phyloP scores from a whole-genome alignment of 139 green algal species.

The Picochlorum sp. region DNA sequence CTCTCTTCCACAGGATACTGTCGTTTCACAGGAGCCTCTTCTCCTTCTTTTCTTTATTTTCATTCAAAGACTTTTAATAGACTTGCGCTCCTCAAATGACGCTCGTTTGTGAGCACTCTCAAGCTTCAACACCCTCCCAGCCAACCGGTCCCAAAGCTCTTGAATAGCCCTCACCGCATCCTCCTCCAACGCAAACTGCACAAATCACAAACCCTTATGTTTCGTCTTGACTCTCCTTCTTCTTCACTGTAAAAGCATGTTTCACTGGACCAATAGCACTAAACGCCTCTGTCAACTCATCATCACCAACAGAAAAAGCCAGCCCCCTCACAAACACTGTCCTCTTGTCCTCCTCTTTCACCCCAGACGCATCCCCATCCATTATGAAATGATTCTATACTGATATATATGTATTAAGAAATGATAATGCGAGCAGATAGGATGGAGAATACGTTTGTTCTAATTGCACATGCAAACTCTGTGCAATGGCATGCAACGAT shows the following conservation, averaged over 20 bases:
- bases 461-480: neutral
- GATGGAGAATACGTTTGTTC: too few relatives aligned
- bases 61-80: constrained; percentile 23
- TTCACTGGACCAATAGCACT: constrained; percentile 69
- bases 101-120: constrained; percentile 61
- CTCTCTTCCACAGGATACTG: neutral
- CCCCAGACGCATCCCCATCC: neutral
- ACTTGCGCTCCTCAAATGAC: constrained; percentile 57
- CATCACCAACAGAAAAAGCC: constrained; percentile 44
- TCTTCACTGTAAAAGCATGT: constrained; percentile 67
- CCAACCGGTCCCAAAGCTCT: constrained; percentile 51
- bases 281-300: constrained; percentile 61
- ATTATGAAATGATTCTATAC: neutral
- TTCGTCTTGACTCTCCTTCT: constrained; percentile 32
- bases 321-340: constrained; percentile 77
- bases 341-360: constrained; percentile 6
- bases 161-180: constrained; percentile 66
- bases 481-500: neutral
- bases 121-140: constrained; percentile 67
- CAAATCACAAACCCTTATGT: constrained; percentile 73
- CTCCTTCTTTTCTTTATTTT: neutral
- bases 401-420: neutral
- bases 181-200: constrained; percentile 73
- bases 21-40: neutral
- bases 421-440: neutral